phyloP scores from a whole-genome alignment of 164 flowering plant genomes.

The Vitis labrusca region DNA sequence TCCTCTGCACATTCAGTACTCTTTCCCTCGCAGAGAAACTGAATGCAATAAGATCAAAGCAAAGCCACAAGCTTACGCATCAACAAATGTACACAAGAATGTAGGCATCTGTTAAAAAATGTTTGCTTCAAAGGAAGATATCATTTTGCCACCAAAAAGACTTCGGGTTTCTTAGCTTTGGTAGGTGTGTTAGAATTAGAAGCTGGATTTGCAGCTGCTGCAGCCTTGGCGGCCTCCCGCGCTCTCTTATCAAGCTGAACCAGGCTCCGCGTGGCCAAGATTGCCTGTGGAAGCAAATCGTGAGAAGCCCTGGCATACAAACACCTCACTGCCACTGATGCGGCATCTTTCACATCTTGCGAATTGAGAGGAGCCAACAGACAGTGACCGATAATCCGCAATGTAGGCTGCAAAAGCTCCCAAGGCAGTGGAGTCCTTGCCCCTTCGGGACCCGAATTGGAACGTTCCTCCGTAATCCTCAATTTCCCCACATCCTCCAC shows the following conservation, averaged over 20 bases:
- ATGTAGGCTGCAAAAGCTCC: constrained; percentile 81
- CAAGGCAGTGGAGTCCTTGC: constrained; percentile 85
- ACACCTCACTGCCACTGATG: constrained; percentile 70
- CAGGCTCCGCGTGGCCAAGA: constrained; percentile 80
- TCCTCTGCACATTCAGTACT: too few species aligned
- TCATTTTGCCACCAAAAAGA: constrained; percentile 82
- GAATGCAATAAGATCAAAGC: too few species aligned
- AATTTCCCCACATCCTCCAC: constrained; percentile 37
- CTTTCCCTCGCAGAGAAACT: too few species aligned
- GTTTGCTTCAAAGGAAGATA: neutral
- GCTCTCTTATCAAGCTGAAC: constrained; percentile 79
- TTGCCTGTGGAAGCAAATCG: constrained; percentile 85
- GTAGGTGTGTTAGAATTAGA: constrained; percentile 78
- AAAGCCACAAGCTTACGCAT: too few species aligned
- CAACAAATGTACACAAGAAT: too few species aligned
- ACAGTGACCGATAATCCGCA: constrained; percentile 89
- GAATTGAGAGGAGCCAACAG: constrained; percentile 74
- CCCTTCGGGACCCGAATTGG: constrained; percentile 28
- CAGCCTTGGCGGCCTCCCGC: constrained; percentile 37
- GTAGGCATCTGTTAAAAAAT: too few species aligned
- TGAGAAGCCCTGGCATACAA: constrained; percentile 89
- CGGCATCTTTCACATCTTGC: constrained; percentile 74
- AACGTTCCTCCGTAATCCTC: constrained; percentile 30
- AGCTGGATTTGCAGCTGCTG: constrained; percentile 16
- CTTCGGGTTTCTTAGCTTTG: constrained; percentile 87